A percentile compares a stretch with the other conserved stretches of the same genome.
Evolutionary conservation across 148 eudicot species (phyloP).

Genomic region (Amaranthus cruentus): DNA sequence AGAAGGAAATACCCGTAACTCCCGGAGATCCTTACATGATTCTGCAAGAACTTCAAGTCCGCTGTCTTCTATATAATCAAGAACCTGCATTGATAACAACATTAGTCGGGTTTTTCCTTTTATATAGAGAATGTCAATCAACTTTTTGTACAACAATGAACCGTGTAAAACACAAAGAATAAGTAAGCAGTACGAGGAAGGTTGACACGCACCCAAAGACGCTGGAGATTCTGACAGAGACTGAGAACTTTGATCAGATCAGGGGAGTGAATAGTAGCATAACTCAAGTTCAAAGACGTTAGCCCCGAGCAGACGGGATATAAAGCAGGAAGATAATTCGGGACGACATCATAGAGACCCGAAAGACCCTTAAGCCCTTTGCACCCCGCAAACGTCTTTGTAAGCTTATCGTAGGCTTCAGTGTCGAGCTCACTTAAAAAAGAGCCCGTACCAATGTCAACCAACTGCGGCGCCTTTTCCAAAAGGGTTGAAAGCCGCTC

Average conservation of each 20-base stretch:
- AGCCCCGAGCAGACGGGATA: slow-evolving; percentile 67
- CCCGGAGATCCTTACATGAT: slow-evolving; percentile 75
- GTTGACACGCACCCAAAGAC: slow-evolving; percentile 64
- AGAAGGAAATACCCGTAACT: slow-evolving; percentile 79
- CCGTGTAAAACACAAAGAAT: background rate
- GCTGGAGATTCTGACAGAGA: slow-evolving; percentile 65
- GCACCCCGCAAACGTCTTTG: slow-evolving; percentile 60
- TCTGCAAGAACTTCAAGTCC: slow-evolving; percentile 72
- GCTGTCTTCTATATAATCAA: slow-evolving; percentile 82
- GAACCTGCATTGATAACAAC: slow-evolving; percentile 40
- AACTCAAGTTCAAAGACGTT: slow-evolving; percentile 81
- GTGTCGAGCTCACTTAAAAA: slow-evolving; percentile 61
- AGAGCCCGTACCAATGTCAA: slow-evolving; percentile 77
- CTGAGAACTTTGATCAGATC: slow-evolving; percentile 66
- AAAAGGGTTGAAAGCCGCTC: slow-evolving; percentile 64
- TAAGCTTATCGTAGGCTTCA: slow-evolving; percentile 51
- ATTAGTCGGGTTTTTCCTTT: background rate
- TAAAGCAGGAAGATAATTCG: slow-evolving; percentile 68
- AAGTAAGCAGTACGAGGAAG: background rate
- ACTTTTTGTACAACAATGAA: background rate
- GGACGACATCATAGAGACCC: slow-evolving; percentile 84
- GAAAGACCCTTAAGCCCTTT: slow-evolving; percentile 67
- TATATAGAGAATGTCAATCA: background rate
- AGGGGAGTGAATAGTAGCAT: slow-evolving; percentile 69
- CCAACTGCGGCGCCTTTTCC: slow-evolving; percentile 67